A percentile compares a stretch with the other conserved stretches of the same genome.
Evolutionary conservation across 768 basidiomycete genomes (phyloP).

Genomic region (Pulveroboletus sp.): DNA sequence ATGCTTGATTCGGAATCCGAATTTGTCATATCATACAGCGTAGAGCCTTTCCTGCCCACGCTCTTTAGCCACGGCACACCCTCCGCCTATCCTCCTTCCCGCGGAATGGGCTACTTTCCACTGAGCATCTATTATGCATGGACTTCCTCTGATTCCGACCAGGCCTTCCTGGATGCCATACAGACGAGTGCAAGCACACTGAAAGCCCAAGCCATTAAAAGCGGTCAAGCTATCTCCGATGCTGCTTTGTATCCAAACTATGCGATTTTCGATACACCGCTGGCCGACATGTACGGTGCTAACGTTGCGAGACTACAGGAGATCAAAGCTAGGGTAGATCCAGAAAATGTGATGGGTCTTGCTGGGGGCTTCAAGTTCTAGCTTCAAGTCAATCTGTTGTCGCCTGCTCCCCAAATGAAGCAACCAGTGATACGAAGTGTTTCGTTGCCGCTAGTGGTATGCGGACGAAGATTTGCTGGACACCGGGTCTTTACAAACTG

Average conservation of each 20-base stretch:
- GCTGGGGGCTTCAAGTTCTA: conserved; percentile 27
- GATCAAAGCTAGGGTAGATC: conserved; percentile 17
- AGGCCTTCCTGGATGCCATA: conserved; percentile 33
- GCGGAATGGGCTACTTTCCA: conserved; percentile 35
- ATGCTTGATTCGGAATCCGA: background rate
- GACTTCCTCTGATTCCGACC: background rate
- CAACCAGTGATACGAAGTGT: too few relatives aligned
- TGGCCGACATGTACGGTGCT: conserved; percentile 45
- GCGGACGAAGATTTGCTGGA: conserved; percentile 21
- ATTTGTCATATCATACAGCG: conserved; percentile 6
- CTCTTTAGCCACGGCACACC: conserved; percentile 35
- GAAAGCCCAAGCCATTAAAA: conserved; percentile 34
- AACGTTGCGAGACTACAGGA: conserved; percentile 35
- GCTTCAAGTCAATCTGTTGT: too few relatives aligned
- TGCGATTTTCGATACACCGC: conserved; percentile 45
- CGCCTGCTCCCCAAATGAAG: too few relatives aligned
- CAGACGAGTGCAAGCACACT: conserved; percentile 38
- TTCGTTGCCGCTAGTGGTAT: too few relatives aligned
- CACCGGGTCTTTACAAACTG: conserved; percentile 27
- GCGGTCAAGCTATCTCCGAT: conserved; percentile 39
- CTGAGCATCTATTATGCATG: conserved; percentile 40
- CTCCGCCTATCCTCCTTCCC: conserved; percentile 46
- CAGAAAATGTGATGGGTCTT: conserved; percentile 45
- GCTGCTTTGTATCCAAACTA: conserved; percentile 38
- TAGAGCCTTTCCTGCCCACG: conserved; percentile 49